Percentiles rank a stretch among this genome's conserved stretches.
Evolutionary conservation across 108 stramenopile genomes (phyloP).

Genomic region (Licmophora abbreviata): DNA sequence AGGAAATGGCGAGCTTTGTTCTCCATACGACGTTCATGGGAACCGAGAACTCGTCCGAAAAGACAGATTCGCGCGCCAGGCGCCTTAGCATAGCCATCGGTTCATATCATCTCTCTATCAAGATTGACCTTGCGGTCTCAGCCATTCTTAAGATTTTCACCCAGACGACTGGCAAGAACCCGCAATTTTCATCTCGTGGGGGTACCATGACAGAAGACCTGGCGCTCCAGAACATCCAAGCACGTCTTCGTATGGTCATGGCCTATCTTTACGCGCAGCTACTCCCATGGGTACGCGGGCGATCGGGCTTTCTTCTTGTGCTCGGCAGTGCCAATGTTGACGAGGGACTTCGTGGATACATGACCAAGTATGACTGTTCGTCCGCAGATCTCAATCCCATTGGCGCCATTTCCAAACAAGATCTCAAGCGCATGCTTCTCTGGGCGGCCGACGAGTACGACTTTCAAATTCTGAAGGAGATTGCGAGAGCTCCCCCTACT

Average conservation of each 20-base stretch:
- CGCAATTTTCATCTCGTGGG: conserved; percentile 71
- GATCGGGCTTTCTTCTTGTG: conserved; percentile 89
- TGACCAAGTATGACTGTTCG: conserved; percentile 99
- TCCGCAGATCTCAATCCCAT: conserved; percentile 98
- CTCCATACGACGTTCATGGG: conserved; percentile 97
- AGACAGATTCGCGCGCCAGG: conserved; percentile 72
- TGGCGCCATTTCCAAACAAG: conserved; percentile 92
- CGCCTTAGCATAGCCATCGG: conserved; percentile 85
- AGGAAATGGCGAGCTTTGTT: conserved; percentile 77
- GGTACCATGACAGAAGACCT: conserved; percentile 90
- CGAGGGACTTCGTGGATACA: conserved; percentile 96
- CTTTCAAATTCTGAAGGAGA: conserved; percentile 70
- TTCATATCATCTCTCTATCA: conserved; percentile 84
- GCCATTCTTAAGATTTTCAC: conserved; percentile 84
- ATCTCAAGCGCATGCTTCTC: conserved; percentile 78
- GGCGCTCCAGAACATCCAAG: conserved; percentile 98
- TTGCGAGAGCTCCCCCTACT: conserved; percentile 93
- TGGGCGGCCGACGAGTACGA: conserved; percentile 66
- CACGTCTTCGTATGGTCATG: conserved; percentile 94
- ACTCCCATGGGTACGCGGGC: conserved; percentile 89
- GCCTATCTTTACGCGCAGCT: conserved; percentile 96
- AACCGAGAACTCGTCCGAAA: conserved; percentile 81
- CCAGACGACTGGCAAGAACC: conserved; percentile 66
- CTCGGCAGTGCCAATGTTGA: conserved; percentile 98
- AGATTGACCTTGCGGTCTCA: conserved; percentile 86